These are phyloP conservation scores for Chalaropsis thielavioides DNA, from an alignment of 2,329 filamentous ascomycete species.

Conservation along the genomic window DNA sequence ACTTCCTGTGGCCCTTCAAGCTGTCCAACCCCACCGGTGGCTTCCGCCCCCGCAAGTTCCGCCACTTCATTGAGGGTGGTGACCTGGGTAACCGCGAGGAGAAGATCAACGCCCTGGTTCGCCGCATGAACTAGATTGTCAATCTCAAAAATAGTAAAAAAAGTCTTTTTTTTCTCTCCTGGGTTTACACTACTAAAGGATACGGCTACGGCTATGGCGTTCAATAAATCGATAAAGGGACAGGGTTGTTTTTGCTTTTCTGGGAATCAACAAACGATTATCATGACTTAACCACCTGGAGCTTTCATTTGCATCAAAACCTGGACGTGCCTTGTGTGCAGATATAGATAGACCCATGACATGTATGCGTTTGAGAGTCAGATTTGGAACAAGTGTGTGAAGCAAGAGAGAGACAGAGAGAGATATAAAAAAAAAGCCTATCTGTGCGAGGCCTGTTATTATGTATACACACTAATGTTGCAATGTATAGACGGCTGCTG, in stretches of 20 bases:
- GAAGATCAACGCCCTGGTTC: conserved; percentile 88
- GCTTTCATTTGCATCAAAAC: not conserved
- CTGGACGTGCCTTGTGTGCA: not conserved
- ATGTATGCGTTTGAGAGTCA: not conserved
- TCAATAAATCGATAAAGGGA: conserved; percentile 16
- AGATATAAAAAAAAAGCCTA: not conserved
- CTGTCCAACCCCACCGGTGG: conserved; percentile 95
- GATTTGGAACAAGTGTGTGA: not conserved
- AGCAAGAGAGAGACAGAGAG: not conserved
- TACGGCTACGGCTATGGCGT: conserved; percentile 21
- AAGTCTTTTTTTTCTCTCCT: conserved; percentile 16
- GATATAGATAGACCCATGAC: not conserved
- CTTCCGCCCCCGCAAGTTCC: conserved; percentile 95
- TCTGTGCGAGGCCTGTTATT: not conserved
- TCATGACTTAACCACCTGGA: conserved; percentile 4
- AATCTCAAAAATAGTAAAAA: conserved; percentile 23
- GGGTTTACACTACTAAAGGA: conserved; percentile 11
- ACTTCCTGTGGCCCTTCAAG: conserved; percentile 99
- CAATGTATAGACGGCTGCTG: not conserved
- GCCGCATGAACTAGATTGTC: conserved; percentile 83
- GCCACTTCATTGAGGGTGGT: conserved; percentile 97
- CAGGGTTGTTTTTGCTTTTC: conserved; percentile 18
- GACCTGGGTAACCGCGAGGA: conserved; percentile 98
- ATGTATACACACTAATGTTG: not conserved
- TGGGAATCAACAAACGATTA: conserved; percentile 15